Base-by-base conservation (phyloP, 75 land plant species). In the Chamaecyparis obtusa region DNA sequence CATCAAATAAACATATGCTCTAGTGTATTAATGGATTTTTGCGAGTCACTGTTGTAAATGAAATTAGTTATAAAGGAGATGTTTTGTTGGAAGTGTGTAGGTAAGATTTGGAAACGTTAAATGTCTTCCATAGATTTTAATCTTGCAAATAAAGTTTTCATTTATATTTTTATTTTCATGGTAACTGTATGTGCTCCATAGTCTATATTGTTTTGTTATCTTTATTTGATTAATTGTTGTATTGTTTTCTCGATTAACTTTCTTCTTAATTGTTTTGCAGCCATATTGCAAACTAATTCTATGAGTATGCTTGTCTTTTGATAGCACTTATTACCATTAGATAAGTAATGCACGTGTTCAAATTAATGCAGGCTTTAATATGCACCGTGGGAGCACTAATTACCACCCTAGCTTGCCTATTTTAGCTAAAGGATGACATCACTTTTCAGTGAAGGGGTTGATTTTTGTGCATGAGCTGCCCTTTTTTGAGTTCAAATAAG, bases 281-380 rank as follows among this genome's bases (percentile, higher is more conserved):
- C 10, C 16, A 72, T 32, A 10, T 9, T 13, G 3, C 36, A 33
- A 30, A 14, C 0, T 72, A 72, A 72, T 30, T 30, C 14, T 72
- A 30, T 72, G 13, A 35, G 76, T 10, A 72, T 72, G 15, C 36
- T 13, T 72, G 76, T 72, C 11, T 72, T 72, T 39, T 72, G 10
- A 30, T 72, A 60, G 3, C 10, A 72, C 76, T 33, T 8, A 30
- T 33, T 10, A 30, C 35, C 36, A 33, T 32, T 10, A 32, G 14
- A 30, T 72, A 72, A 30, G 7, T 30, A 72, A 72, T 72, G 27
- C 24, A 60, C 32, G 33, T 72, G 36, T 72, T 72, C 76, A 30
- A 81, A 81, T 81, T 49, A 21, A 81, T 81, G 83, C 83, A 81
- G 83, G 83, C 83, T 81, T 81, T 81, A 81, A 46, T 81, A 2